phyloP scores from a whole-genome alignment of 345 rosid species.

The Orychophragmus violaceus region DNA sequence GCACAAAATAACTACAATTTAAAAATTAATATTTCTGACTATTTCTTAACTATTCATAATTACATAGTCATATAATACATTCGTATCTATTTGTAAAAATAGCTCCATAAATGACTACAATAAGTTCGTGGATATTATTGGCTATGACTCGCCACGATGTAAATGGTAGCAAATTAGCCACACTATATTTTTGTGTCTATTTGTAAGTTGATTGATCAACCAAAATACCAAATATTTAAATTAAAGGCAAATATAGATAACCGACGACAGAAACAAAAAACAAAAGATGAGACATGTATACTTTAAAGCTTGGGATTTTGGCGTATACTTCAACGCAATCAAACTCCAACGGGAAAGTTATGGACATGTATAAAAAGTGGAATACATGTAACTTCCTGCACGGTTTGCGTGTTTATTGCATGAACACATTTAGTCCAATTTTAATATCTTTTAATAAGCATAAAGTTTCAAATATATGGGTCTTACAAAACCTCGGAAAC shows the following conservation, averaged over 20 bases:
- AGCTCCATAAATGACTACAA: no score
- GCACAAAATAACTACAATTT: no score
- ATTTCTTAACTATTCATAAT: no score
- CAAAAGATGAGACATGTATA: background rate
- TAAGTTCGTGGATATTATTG: no score
- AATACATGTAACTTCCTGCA: conserved; percentile 1
- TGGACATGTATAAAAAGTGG: conserved; percentile 2
- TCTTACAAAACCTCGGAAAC: no score
- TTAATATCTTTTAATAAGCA: background rate
- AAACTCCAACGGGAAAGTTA: conserved; percentile 17
- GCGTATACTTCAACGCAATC: conserved; percentile 11
- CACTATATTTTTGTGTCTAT: no score
- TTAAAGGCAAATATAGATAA: background rate
- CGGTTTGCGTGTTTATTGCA: conserved; percentile 7
- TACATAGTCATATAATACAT: no score
- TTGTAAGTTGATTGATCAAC: no score
- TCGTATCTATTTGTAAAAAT: no score
- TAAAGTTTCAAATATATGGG: background rate
- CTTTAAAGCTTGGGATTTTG: background rate
- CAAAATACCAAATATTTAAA: background rate
- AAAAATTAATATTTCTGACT: no score
- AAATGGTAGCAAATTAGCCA: no score
- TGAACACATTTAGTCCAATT: background rate
- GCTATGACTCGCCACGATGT: no score
- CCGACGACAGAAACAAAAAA: background rate